phyloP scores from a whole-genome alignment of 345 rosid genomes.

The Brassica nigra region DNA sequence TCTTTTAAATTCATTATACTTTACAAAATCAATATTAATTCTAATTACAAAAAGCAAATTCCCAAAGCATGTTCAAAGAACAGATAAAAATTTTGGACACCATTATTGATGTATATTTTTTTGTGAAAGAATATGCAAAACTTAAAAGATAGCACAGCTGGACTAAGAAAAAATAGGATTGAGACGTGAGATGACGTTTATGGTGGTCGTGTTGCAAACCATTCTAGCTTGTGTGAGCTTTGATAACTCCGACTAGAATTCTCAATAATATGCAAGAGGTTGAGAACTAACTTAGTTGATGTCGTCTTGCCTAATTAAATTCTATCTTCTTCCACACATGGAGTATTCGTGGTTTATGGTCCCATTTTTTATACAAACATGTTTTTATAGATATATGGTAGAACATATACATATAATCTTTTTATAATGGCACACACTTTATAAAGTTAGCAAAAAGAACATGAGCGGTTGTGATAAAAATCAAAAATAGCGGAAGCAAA shows the following conservation, averaged over 20 bases:
- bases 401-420: not conserved
- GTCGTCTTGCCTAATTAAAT: not conserved
- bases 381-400: not conserved
- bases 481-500: not conserved
- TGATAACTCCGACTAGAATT: not conserved
- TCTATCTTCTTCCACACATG: not conserved
- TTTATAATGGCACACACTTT: not conserved
- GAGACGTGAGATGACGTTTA: not conserved
- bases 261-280: not conserved
- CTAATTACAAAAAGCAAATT: not conserved
- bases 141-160: not conserved
- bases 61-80: conserved; percentile 19
- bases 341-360: not conserved
- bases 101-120: conserved; percentile 5
- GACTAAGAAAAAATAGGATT: not conserved
- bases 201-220: not conserved
- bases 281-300: not conserved
- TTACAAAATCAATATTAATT: not conserved
- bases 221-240: not conserved
- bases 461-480: not conserved
- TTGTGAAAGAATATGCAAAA: conserved; percentile 15
- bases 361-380: not conserved
- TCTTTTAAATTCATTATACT: not conserved
- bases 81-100: not conserved
- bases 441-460: not conserved